Base-by-base conservation (phyloP, 176 grass and related monocot species). In the Rhipidocladum racemiflorum region DNA sequence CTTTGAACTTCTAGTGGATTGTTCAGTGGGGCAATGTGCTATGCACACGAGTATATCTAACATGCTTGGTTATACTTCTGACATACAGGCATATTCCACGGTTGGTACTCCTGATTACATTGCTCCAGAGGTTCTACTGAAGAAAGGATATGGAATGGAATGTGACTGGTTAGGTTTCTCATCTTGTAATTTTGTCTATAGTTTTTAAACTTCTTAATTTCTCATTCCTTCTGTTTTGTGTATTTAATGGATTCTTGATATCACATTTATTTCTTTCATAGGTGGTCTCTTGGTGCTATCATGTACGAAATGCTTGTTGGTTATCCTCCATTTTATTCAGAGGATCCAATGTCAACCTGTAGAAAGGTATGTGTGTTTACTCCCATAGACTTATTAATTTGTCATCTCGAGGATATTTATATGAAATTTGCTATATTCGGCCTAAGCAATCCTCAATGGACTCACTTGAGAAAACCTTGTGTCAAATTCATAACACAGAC, bases 231-330 rank as follows among this genome's bases (percentile, higher is more conserved):
- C 7, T 74, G 36, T 14, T 74, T 80, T 79, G 44, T 89, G 30
- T 78, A 74, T 73, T 70, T 88, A 72, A 83, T 88, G 81, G 83
- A 88, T 91, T 45, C 71, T 95, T 93, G 90, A 29, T 64, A 30
- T 66, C 57, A 50, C 29, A 60, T 74, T 32, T 85, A 9, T 86
- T 68, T 83, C 11, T 80, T 77, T 57, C 60, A 72, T 84, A 95
- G 92, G 92, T 98, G 96, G 96, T 98, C 96, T n/a, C 92, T 98
- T 93, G 96, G 96, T 85, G 96, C 96, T 76, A 98, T 98, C 69
- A 98, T 98, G 95, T 98, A 93, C 28, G 95, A 97, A 86, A 97
- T 97, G 95, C 92, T 98, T 74, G 92, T 98, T 70, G 96, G 96
- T 86, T 95, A 98, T 81, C 96, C 92, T 43, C 95, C 95, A 84